Conservation (phyloP, 306 rosid genomes). For the Crotalaria pallida region DNA sequence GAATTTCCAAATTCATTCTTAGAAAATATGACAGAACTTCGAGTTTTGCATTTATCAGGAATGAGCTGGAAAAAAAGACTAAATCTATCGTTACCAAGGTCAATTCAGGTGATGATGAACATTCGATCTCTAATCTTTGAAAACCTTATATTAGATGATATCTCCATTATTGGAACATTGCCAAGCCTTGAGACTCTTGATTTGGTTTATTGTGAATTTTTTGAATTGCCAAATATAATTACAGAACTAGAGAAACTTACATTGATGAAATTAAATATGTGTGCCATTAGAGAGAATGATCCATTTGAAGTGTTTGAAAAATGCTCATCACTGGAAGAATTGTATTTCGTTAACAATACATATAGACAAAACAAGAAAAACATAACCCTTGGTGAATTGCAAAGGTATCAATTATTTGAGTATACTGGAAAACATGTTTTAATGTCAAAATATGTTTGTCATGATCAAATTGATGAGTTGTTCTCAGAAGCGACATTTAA, state of each 20-base stretch:
- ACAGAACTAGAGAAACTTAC: not conserved
- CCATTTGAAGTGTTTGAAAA: constrained; percentile 2
- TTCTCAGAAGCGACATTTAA: not conserved
- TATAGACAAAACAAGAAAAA: too few relatives aligned
- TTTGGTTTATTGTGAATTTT: not conserved
- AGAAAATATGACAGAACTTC: not conserved
- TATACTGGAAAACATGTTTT: too few relatives aligned
- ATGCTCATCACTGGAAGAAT: too few relatives aligned
- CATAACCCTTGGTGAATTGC: not conserved
- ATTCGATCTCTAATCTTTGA: not conserved
- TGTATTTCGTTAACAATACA: too few relatives aligned
- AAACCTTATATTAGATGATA: not conserved
- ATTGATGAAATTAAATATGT: not conserved
- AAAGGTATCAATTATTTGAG: constrained; percentile 10
- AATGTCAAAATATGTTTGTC: not conserved
- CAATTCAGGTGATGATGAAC: not conserved
- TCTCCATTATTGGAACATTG: not conserved
- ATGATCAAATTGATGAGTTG: not conserved
- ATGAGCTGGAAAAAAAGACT: not conserved
- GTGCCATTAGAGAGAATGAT: not conserved
- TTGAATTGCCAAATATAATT: not conserved
- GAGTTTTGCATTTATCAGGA: not conserved
- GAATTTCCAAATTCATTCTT: not conserved
- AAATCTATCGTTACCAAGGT: not conserved
- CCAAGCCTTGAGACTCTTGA: not conserved